Conservation (phyloP, 306 rosid species). For the Cajanus cajan region DNA sequence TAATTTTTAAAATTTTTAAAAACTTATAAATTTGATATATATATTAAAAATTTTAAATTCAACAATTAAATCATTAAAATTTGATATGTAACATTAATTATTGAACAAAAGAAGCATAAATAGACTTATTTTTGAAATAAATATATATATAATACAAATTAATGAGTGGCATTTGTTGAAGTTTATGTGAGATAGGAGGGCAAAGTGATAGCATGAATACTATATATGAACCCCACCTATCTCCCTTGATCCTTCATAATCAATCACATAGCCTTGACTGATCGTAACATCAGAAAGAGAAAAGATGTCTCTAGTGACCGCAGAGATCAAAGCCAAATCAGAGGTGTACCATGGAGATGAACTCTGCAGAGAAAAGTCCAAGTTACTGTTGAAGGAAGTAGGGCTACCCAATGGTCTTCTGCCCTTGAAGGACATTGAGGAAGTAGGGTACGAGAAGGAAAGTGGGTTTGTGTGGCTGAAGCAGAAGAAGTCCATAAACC, state of each 20-base stretch:
- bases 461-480: constrained; percentile 92
- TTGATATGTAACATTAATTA: too few relatives aligned
- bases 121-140: too few relatives aligned
- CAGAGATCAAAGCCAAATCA: constrained; percentile 60
- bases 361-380: constrained; percentile 62
- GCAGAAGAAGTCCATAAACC: constrained; percentile 65
- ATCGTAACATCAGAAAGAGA: neutral
- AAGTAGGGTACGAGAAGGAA: constrained; percentile 78
- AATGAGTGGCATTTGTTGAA: constrained; percentile 34
- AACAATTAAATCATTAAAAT: too few relatives aligned
- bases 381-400: constrained; percentile 55
- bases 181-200: constrained; percentile 36
- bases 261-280: too few relatives aligned
- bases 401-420: constrained; percentile 76
- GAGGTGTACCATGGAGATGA: constrained; percentile 78
- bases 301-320: constrained; percentile 56
- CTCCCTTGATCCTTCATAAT: neutral
- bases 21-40: too few relatives aligned
- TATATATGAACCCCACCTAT: constrained; percentile 51
- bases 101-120: too few relatives aligned
- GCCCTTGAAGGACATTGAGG: constrained; percentile 74
- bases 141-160: too few relatives aligned
- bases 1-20: too few relatives aligned
- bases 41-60: too few relatives aligned
- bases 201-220: neutral